Evolutionary conservation across 768 basidiomycete genomes (phyloP).

Genomic region (Filobasidium wieringae): DNA sequence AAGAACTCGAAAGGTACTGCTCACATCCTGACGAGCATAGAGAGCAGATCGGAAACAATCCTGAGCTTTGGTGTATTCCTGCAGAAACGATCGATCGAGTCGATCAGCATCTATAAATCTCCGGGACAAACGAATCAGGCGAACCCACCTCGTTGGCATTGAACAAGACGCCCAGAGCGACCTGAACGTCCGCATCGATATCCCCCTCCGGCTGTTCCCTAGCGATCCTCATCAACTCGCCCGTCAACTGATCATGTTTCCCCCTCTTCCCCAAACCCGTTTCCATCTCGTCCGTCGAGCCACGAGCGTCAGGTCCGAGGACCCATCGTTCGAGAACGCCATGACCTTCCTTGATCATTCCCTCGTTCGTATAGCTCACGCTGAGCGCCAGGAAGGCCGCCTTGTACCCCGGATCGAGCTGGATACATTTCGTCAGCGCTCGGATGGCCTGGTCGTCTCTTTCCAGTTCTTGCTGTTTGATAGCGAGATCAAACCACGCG

Average conservation of each 20-base stretch:
- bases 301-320: conserved; percentile 29
- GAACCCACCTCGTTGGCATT: conserved; percentile 71
- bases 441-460: conserved; percentile 79
- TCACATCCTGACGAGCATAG: conserved; percentile 72
- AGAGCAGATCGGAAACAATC: conserved; percentile 90
- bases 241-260: conserved; percentile 46
- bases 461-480: conserved; percentile 97
- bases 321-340: conserved; percentile 79
- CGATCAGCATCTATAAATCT: not conserved
- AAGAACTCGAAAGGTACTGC: conserved; percentile 8
- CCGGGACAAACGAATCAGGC: not conserved
- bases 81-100: not conserved
- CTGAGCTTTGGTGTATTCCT: conserved; percentile 84
- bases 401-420: conserved; percentile 60
- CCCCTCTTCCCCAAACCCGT: conserved; percentile 4
- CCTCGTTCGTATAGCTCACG: conserved; percentile 83
- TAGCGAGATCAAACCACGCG: conserved; percentile 84
- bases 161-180: conserved; percentile 82
- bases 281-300: not conserved
- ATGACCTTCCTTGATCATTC: conserved; percentile 59
- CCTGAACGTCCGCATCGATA: conserved; percentile 88
- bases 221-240: conserved; percentile 73
- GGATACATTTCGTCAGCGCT: conserved; percentile 67
- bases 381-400: conserved; percentile 78
- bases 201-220: conserved; percentile 48